Conservation (phyloP, 768 basidiomycete species). For the Russula earlei region DNA sequence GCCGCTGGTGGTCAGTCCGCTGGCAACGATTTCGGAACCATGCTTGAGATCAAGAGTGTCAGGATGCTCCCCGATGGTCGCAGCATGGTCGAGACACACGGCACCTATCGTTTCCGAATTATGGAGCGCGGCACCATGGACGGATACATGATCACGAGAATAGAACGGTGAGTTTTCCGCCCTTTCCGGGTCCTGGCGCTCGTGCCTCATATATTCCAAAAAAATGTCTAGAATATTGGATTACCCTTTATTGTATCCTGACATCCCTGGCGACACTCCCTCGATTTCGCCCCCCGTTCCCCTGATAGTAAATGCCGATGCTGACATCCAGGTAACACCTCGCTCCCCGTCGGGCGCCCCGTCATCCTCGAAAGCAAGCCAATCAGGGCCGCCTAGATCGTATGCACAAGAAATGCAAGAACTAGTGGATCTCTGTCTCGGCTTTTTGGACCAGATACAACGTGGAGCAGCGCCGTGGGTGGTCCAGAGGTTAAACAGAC, state of each 20-base stretch:
- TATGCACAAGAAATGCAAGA: conserved; percentile 19
- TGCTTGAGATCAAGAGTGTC: conserved; percentile 81
- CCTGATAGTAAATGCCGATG: background rate
- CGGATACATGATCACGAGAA: conserved; percentile 80
- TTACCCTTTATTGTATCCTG: conserved; percentile 12
- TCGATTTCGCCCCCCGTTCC: conserved; percentile 5
- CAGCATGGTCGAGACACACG: conserved; percentile 73
- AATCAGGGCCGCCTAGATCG: background rate
- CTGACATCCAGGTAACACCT: background rate
- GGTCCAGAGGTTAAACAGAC: conserved; percentile 72
- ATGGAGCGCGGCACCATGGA: conserved; percentile 77
- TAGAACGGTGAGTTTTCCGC: conserved; percentile 41
- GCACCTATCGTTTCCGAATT: conserved; percentile 71
- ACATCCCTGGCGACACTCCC: background rate
- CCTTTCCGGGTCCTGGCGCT: no score
- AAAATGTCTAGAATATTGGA: conserved; percentile 23
- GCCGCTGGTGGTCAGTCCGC: conserved; percentile 22
- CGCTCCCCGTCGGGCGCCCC: background rate
- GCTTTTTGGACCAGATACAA: conserved; percentile 51
- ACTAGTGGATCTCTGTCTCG: conserved; percentile 46
- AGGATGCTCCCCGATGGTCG: conserved; percentile 86
- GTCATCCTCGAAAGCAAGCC: background rate
- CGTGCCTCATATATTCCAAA: no score
- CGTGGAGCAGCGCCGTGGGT: conserved; percentile 87
- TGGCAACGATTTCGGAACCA: conserved; percentile 77